Evolutionary conservation across 2,329 filamentous ascomycete genomes (phyloP).

Genomic region (Nannizziopsis arthrosporioides): DNA sequence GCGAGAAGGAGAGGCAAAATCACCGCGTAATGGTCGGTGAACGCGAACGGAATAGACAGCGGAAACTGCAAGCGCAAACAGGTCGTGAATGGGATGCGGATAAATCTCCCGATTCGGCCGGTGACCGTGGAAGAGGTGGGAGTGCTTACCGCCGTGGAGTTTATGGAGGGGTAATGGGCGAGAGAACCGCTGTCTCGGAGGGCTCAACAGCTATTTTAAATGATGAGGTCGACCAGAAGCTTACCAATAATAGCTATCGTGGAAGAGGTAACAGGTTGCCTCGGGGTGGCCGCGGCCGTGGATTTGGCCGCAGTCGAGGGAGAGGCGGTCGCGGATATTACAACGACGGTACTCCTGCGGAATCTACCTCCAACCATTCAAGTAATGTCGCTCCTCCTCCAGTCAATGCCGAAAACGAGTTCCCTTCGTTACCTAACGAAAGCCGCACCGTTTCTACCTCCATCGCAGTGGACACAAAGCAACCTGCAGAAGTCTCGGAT

Average conservation of each 20-base stretch:
- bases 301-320: constrained; percentile 1
- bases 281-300: constrained; percentile 15
- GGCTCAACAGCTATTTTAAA: background rate
- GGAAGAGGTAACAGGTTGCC: constrained; percentile 18
- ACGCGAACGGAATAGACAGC: constrained; percentile 47
- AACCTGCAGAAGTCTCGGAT: background rate
- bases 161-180: constrained; percentile 39
- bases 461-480: background rate
- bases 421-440: constrained; percentile 26
- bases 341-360: constrained; percentile 13
- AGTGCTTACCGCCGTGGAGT: constrained; percentile 40
- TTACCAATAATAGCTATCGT: background rate
- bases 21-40: constrained; percentile 51
- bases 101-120: constrained; percentile 47
- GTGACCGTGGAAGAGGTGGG: constrained; percentile 25
- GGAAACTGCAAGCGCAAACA: constrained; percentile 47
- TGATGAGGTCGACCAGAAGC: background rate
- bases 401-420: constrained; percentile 26
- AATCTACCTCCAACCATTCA: constrained; percentile 12
- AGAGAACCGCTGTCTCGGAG: constrained; percentile 19
- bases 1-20: constrained; percentile 41
- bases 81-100: constrained; percentile 53
- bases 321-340: background rate
- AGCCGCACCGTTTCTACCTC: constrained; percentile 9
- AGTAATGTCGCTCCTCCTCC: constrained; percentile 16